Conservation (phyloP, 2,329 filamentous ascomycete genomes). For the Alternaria triticimaculans region DNA sequence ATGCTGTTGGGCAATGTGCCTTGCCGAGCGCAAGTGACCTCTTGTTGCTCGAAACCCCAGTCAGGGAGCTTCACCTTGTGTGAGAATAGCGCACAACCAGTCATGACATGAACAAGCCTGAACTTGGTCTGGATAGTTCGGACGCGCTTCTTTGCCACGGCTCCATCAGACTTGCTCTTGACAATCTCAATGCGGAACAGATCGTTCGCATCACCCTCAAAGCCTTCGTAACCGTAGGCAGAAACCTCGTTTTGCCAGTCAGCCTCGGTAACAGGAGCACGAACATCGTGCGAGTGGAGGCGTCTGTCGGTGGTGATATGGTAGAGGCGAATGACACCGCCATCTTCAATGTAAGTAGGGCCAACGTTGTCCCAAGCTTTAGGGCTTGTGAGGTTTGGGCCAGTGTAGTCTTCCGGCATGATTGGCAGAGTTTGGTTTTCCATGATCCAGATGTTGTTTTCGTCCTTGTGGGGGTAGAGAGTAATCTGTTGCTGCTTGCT, state of each 20-base stretch:
- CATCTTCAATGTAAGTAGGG: slow-evolving; percentile 77
- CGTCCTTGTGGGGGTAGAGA: slow-evolving; percentile 97
- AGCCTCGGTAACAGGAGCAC: slow-evolving; percentile 57
- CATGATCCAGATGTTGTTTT: slow-evolving; percentile 93
- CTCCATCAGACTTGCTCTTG: slow-evolving; percentile 82
- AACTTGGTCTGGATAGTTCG: slow-evolving; percentile 98
- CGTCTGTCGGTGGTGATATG: slow-evolving; percentile 84
- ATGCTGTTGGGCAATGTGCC: slow-evolving; percentile 94
- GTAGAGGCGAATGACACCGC: slow-evolving; percentile 81
- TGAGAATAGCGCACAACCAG: slow-evolving; percentile 92
- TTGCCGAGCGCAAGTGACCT: slow-evolving; percentile 94
- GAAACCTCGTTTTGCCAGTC: slow-evolving; percentile 94
- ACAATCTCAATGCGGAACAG: slow-evolving; percentile 94
- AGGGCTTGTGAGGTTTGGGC: slow-evolving; percentile 79
- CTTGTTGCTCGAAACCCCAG: slow-evolving; percentile 97
- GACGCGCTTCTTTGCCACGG: slow-evolving; percentile 79
- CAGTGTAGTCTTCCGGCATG: slow-evolving; percentile 73
- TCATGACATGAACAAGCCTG: slow-evolving; percentile 94
- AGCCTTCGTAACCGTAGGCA: slow-evolving; percentile 96
- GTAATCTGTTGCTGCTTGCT: slow-evolving; percentile 99
- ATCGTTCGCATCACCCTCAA: slow-evolving; percentile 96
- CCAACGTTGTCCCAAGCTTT: slow-evolving; percentile 79
- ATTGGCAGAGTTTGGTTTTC: slow-evolving; percentile 87
- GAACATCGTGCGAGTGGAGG: slow-evolving; percentile 94
- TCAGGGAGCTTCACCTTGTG: slow-evolving; percentile 99